Conservation (phyloP, 2,329 filamentous ascomycete genomes). For the Metarhizium anisopliae region DNA sequence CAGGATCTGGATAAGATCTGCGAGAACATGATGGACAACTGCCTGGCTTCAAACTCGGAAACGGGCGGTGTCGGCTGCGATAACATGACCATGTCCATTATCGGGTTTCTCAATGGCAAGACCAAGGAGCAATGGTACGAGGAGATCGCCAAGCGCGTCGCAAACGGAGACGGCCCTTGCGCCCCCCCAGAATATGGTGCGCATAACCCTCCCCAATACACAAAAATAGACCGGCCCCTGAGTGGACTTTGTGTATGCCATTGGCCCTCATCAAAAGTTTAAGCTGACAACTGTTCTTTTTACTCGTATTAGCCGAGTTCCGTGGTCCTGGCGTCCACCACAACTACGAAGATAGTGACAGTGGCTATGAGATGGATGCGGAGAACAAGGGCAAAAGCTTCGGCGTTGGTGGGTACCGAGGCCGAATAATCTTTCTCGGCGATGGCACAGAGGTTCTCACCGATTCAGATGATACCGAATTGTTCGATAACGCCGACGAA, state of each 20-base stretch:
- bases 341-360: conserved; percentile 72
- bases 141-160: conserved; percentile 85
- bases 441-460: conserved; percentile 90
- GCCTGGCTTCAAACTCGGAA: conserved; percentile 93
- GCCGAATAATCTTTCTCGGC: conserved; percentile 87
- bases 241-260: conserved; percentile 9
- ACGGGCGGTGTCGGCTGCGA: conserved; percentile 96
- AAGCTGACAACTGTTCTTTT: conserved; percentile 15
- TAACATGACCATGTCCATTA: conserved; percentile 97
- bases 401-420: conserved; percentile 61
- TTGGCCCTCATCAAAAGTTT: conserved; percentile 1
- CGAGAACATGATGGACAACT: conserved; percentile 99
- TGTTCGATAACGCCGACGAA: conserved; percentile 82
- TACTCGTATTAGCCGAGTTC: conserved; percentile 58
- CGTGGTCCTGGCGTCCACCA: conserved; percentile 74
- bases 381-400: conserved; percentile 56
- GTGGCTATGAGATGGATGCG: conserved; percentile 67
- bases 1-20: conserved; percentile 92
- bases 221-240: conserved; percentile 4
- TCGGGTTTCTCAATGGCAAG: conserved; percentile 84
- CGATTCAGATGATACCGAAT: conserved; percentile 81
- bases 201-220: conserved; percentile 33
- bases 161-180: conserved; percentile 94
- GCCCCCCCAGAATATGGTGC: conserved; percentile 99
- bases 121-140: conserved; percentile 98